phyloP scores from a whole-genome alignment of 495 filamentous ascomycete species.

The Podospora pseudocomata region DNA sequence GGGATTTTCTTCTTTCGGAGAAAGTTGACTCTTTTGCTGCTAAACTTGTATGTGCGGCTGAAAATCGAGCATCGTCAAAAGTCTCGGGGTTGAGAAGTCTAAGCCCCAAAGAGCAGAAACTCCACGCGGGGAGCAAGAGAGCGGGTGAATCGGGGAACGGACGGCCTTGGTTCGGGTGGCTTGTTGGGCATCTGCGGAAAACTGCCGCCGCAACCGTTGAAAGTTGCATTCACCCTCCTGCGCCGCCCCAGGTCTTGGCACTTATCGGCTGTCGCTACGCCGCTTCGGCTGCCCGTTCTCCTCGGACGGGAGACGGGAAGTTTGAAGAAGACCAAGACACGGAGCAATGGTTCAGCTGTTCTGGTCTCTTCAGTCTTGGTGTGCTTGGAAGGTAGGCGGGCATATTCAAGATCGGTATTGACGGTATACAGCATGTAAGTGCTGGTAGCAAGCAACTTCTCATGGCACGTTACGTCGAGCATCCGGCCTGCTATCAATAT shows the following conservation, averaged over 20 bases:
- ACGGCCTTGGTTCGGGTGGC: conserved; percentile 1
- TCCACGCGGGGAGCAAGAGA: background rate
- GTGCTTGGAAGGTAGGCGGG: background rate
- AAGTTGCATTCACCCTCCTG: conserved; percentile 3
- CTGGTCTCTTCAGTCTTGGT: background rate
- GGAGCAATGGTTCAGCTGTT: background rate
- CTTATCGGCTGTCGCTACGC: background rate
- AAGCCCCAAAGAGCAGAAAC: conserved; percentile 1
- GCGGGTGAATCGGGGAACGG: background rate
- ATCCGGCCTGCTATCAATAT: background rate
- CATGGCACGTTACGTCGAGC: background rate
- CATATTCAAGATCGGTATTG: background rate
- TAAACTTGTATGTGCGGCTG: conserved; percentile 24
- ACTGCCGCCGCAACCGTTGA: conserved; percentile 8
- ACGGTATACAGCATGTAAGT: background rate
- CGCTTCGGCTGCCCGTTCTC: background rate
- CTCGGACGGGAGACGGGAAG: background rate
- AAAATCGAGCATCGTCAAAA: conserved; percentile 1
- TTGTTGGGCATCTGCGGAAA: conserved; percentile 1
- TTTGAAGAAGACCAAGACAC: background rate
- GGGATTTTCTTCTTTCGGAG: conserved; percentile 3
- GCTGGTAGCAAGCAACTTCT: background rate
- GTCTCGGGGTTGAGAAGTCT: conserved; percentile 5
- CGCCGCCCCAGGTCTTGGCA: conserved; percentile 8
- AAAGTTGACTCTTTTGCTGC: conserved; percentile 9